A percentile compares a stretch with the other conserved stretches of the same genome.
These are phyloP conservation scores for Curvularia lunata DNA, from an alignment of 2,329 filamentous ascomycete genomes.

Conservation along the genomic window DNA sequence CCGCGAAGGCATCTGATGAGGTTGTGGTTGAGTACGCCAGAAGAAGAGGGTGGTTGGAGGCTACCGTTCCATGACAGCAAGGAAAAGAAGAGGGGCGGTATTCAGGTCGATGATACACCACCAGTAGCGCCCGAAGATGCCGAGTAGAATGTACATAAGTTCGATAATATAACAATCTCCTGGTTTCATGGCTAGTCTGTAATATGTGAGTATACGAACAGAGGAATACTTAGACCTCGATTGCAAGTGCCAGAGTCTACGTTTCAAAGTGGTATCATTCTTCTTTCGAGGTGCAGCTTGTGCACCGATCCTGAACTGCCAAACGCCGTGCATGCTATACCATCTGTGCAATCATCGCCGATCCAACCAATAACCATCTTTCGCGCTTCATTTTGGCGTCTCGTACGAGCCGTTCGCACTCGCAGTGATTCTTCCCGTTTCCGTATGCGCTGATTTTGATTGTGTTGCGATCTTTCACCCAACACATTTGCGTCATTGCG, in stretches of 20 bases:
- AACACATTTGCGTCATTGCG: slow-evolving; percentile 5
- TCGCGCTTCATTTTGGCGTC: slow-evolving; percentile 28
- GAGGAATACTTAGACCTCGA: not conserved
- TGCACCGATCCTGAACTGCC: slow-evolving; percentile 24
- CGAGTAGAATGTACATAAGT: slow-evolving; percentile 59
- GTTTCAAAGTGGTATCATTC: slow-evolving; percentile 35
- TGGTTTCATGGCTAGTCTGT: slow-evolving; percentile 4
- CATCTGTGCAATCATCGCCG: slow-evolving; percentile 14
- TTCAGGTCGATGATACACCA: slow-evolving; percentile 82
- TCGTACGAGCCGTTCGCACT: slow-evolving; percentile 18
- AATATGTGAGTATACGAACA: slow-evolving; percentile 4
- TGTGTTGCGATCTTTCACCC: slow-evolving; percentile 7
- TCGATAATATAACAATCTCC: not conserved
- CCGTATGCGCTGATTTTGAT: slow-evolving; percentile 8
- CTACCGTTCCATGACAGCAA: slow-evolving; percentile 80
- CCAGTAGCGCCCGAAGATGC: slow-evolving; percentile 79
- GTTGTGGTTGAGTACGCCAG: slow-evolving; percentile 82
- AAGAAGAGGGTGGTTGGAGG: slow-evolving; percentile 83
- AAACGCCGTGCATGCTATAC: slow-evolving; percentile 30
- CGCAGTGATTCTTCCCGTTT: slow-evolving; percentile 18
- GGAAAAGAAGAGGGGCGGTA: slow-evolving; percentile 86
- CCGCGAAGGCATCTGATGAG: slow-evolving; percentile 81
- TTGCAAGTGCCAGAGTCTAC: slow-evolving; percentile 12
- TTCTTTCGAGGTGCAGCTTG: slow-evolving; percentile 27
- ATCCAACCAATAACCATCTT: slow-evolving; percentile 23